Base-by-base conservation (phyloP, 371 early-diverging fungal genomes). In the Entomophthora muscae region DNA sequence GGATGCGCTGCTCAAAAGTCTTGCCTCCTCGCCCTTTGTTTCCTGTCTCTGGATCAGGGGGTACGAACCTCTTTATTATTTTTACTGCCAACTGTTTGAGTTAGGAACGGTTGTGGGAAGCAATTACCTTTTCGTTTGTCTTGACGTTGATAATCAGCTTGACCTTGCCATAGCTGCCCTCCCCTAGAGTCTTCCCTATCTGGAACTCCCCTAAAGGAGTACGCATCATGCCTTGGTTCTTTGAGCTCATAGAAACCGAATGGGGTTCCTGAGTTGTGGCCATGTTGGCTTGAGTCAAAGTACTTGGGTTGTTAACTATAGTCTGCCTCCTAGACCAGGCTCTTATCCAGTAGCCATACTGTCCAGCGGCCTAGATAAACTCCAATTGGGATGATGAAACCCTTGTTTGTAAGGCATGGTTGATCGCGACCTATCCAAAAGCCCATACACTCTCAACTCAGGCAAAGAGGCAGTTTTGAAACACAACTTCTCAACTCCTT, bases 111-210 rank as follows among this genome's bases (percentile, higher is more conserved):
- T 31, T 23, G 32, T 12, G 31, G 5, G n/a, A 23, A 23, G 24
- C 5, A 32, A 1, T 32, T 65, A 65, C 65, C 56, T 65, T 65
- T 27, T 65, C 65, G 13, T 31, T 13, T 17, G 60, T 61, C 24
- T 30, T 32, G 17, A 32, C 31, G 54, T 57, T 65, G 24, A 59
- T 27, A 13, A 65, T 28, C 3, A 65, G 55, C 55, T 65, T 65
- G 13, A 65, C 65, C 61, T 65, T 65, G 12, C 65, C 65, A 28
- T 65, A 65, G 30, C 52, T 28, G 1, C 65, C 65, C 51, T 65
- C 65, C n/a, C 65, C 65, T n/a, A 65, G 51, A 32, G 59, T 61
- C 30, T 55, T 59, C 17, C 56, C 55, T 13, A 65, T 56, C 23
- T 29, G 21, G 32, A 65, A 65, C 42, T 65, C 65, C n/a, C 65